These are phyloP conservation scores for Termitomyces heimii DNA, from an alignment of 768 basidiomycete genomes.

Conservation along the genomic window DNA sequence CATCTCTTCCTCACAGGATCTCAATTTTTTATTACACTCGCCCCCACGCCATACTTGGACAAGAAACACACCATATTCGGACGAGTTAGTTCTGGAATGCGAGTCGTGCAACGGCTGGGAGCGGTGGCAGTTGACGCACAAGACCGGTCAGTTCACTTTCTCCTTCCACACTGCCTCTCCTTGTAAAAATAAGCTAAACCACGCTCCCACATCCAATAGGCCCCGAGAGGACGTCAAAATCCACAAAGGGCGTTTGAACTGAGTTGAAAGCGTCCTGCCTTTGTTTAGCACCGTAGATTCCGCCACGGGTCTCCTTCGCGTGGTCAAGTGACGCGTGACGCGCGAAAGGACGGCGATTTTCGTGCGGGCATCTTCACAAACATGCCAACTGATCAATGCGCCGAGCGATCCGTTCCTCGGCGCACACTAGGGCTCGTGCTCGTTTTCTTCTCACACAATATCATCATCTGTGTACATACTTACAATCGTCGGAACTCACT, in stretches of 20 bases:
- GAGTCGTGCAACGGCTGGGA: slow-evolving; percentile 86
- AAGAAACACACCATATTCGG: slow-evolving; percentile 89
- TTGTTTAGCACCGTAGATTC: neutral
- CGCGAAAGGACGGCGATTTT: neutral
- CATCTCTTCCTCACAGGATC: slow-evolving; percentile 53
- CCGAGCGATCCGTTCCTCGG: neutral
- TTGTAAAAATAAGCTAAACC: neutral
- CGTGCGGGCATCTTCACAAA: neutral
- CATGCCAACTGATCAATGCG: neutral
- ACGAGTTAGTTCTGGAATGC: slow-evolving; percentile 85
- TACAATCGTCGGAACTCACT: neutral
- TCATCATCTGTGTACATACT: neutral
- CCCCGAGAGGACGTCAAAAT: slow-evolving; percentile 86
- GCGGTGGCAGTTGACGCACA: slow-evolving; percentile 87
- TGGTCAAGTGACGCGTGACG: slow-evolving; percentile 1
- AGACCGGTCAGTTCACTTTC: slow-evolving; percentile 57
- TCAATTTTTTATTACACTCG: slow-evolving; percentile 89
- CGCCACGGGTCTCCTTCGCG: neutral
- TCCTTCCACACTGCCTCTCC: no score
- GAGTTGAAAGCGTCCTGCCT: slow-evolving; percentile 10
- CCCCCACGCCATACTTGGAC: slow-evolving; percentile 79
- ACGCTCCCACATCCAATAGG: slow-evolving; percentile 21
- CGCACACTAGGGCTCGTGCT: neutral
- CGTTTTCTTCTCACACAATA: neutral
- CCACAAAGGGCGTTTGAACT: slow-evolving; percentile 55